Base-by-base conservation (phyloP, 345 rosid species). In the Trapa bicornis region DNA sequence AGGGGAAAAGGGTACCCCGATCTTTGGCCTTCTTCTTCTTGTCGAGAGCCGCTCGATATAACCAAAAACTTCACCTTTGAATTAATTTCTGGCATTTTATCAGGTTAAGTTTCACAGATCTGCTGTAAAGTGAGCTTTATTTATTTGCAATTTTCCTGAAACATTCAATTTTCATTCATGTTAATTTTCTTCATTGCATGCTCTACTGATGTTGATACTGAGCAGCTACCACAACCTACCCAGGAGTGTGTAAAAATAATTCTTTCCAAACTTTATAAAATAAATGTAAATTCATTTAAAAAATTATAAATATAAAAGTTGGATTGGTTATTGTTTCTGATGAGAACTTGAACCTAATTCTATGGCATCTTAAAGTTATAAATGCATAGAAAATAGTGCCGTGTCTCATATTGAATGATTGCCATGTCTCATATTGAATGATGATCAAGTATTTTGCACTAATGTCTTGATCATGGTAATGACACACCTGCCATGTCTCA, bases 31-130 rank as follows among this genome's bases (percentile, higher is more conserved):
- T 86, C 96, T 67, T 61, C 79, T 56, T 74, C 89, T 68, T 94
- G 99, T 78, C 80, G 84, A 86, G 96, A 94, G 87, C 99, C 99
- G 38, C 99, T 94, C 58, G 97, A 94, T 68, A 90, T 92, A 73
- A 48, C 97, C 42, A 89, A 89, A 64, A 82, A 79, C 58, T 88
- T 80, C 68, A 89, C 97, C 42, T 92, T 92, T 65, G 92, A 89
- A 68, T 81, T 89, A 75, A 77, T 92, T 39, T 82, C 96, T 48
- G 97, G 99, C 73, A 83, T 94, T 64, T 77, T 93, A 65, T 58
- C 92, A 80, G 89, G 98, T 93, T 64, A 77, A 50, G 61, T 57
- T 68, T 29, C 67, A 62, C 47, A 9, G 33, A 45, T 43, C 65
- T 61, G 65, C 63, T 16, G 6, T 68, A 13, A 12, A 3, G 7